Evolutionary conservation across 352 stramenopile genomes (phyloP), one percentile per base, ranked within the genome.

Genomic region (Phytophthora citricola): DNA sequence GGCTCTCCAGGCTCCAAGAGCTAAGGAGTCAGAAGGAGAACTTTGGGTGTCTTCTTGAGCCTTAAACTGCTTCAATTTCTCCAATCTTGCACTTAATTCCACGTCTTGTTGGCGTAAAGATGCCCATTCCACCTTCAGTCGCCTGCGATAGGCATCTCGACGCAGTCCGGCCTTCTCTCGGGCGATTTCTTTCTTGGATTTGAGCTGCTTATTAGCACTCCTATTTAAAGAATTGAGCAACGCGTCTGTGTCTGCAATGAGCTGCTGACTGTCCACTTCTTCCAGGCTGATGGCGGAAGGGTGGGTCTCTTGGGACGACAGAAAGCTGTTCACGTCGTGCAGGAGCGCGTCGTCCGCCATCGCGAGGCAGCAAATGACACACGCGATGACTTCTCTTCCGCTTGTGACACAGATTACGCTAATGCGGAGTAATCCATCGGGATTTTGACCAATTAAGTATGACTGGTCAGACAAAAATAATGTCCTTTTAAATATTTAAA

Each of bases 121-220:
- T 36, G 55, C 54, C 63, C 70, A 53, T 56, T 80, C 72, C 6
- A 11, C 41, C 44, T 79, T 77, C 9, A 72, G 66, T 1, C 66
- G 62, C 15, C 57, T 52, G n/a, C 72, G 72, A 26, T 78, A 76
- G 17, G 61, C 57, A 22, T 80, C 67, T 49, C 58, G 56, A 24
- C 67, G 55, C 7, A 63, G 47, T 10, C 61, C 67, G 0, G 67
- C 67, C 44, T 68, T 66, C 34, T 58, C 26, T 50, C 47, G 69
- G 7, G 57, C 54, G 6, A 53, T 31, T 6, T 58, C 52, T 15
- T 22, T 14, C 8, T 52, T 69, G 8, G 7, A n/a, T 38, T 46
- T 54, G 1, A 36, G 39, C 43, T 39, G 22, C 5, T 32, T 46
- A 44, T 52, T 52, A 58, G 50, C 11, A 45, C 27, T 31, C 11